Evolutionary conservation across 164 flowering plant species (phyloP), one percentile per base, ranked within the genome.

Genomic region (Berberis thunbergii): DNA sequence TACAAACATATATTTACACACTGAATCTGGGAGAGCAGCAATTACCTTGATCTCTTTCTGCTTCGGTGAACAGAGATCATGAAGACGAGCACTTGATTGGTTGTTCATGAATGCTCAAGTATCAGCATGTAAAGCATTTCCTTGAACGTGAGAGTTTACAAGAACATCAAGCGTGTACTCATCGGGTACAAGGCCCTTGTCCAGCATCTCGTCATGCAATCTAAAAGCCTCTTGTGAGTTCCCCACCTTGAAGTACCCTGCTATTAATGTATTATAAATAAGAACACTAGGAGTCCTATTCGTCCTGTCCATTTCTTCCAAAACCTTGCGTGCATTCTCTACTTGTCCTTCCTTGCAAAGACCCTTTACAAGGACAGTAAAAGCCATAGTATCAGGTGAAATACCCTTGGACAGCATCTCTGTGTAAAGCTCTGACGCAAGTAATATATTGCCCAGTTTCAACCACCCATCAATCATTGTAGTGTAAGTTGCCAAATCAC

Each of bases 161-260:
- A 91, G 90, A 72, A 86, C 72, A 75, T 81, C 91, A 64, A 78
- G 85, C 41, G 89, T 87, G 10, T 44, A 62, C 43, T 81, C 80
- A 79, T 87, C 86, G 57, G 89, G 89, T 40, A 13, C 68, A 72
- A 87, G 84, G 67, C 96, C 98, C 73, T 62, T 81, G 45, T 86
- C 91, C 66, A 86, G 88, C 94, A 91, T 89, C 67, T 89, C 96
- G 73, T 87, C 85, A 63, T 82, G 81, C 79, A 87, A 74, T 66
- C 76, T 76, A 71, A 80, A 88, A 63, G 92, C 91, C 78, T 89
- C 91, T 26, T 75, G 73, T 64, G 81, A 50, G 77, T 86, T 82
- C n/a, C 96, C 91, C 57, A 76, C 80, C 76, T 69, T 84, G 64
- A 84, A 84, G 67, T 83, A 72, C 41, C 86, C 86, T 66, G 83